A percentile compares a stretch with the other conserved stretches of the same genome.
Conservation (phyloP, 495 filamentous ascomycete genomes). For the Pseudotulostoma volvatum region DNA sequence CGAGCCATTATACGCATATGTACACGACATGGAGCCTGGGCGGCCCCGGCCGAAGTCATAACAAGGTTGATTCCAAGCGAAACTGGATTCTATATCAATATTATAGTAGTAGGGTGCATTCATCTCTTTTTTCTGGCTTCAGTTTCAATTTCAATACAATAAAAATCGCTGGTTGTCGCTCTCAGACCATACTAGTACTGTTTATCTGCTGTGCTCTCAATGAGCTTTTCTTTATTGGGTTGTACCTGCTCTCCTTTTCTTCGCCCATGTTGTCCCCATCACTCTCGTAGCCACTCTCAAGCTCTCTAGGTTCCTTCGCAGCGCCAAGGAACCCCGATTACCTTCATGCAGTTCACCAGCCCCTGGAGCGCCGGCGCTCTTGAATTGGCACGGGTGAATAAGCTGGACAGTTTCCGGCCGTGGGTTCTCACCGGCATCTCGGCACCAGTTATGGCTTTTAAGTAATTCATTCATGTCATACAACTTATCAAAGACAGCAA, state of each 20-base stretch:
- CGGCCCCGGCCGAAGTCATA: slow-evolving; percentile 55
- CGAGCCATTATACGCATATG: slow-evolving; percentile 89
- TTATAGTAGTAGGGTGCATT: slow-evolving; percentile 82
- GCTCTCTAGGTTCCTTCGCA: slow-evolving; percentile 33
- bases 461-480: slow-evolving; percentile 87
- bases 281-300: slow-evolving; percentile 41
- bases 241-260: slow-evolving; percentile 95
- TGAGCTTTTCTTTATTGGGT: slow-evolving; percentile 90
- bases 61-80: slow-evolving; percentile 52
- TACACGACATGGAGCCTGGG: slow-evolving; percentile 54
- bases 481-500: slow-evolving; percentile 86
- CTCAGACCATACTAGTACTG: slow-evolving; percentile 71
- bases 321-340: slow-evolving; percentile 43
- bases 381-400: slow-evolving; percentile 81
- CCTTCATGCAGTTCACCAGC: slow-evolving; percentile 58
- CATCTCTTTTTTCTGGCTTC: not conserved
- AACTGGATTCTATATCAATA: slow-evolving; percentile 77
- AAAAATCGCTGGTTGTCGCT: not conserved
- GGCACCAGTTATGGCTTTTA: slow-evolving; percentile 71
- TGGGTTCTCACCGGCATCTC: slow-evolving; percentile 78
- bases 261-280: slow-evolving; percentile 71
- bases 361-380: slow-evolving; percentile 85
- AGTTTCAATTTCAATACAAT: slow-evolving; percentile 7
- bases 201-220: slow-evolving; percentile 84
- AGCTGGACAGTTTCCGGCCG: slow-evolving; percentile 70